phyloP scores from a whole-genome alignment of 192 early-diverging fungal genomes.

The Podila epigama region DNA sequence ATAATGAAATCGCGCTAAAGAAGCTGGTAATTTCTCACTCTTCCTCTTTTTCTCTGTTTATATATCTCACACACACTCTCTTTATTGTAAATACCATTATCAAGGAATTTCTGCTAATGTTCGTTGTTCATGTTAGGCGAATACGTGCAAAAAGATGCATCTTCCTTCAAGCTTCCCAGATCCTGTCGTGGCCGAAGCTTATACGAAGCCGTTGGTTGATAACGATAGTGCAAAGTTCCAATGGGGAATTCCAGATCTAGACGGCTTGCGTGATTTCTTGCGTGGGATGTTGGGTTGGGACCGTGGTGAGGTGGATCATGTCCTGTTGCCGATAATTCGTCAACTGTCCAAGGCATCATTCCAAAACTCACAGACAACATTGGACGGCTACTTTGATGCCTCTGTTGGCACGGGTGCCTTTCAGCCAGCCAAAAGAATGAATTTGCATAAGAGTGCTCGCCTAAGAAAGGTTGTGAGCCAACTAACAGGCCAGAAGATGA shows the following conservation, averaged over 20 bases:
- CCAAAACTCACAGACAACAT: slow-evolving; percentile 27
- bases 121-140: slow-evolving; percentile 52
- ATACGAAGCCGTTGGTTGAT: slow-evolving; percentile 82
- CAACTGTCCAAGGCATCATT: slow-evolving; percentile 54
- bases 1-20: slow-evolving; percentile 50
- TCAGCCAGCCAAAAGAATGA: slow-evolving; percentile 13
- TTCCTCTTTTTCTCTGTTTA: not conserved
- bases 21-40: slow-evolving; percentile 37
- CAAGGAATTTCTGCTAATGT: not conserved
- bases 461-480: slow-evolving; percentile 51
- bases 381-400: slow-evolving; percentile 49
- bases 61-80: not conserved
- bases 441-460: slow-evolving; percentile 50
- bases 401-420: slow-evolving; percentile 24
- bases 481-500: slow-evolving; percentile 43
- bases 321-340: slow-evolving; percentile 75
- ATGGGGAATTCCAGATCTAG: slow-evolving; percentile 79
- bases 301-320: slow-evolving; percentile 69
- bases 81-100: not conserved
- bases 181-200: slow-evolving; percentile 77
- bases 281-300: slow-evolving; percentile 67
- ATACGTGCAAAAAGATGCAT: slow-evolving; percentile 67
- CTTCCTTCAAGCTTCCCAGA: slow-evolving; percentile 85
- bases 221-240: slow-evolving; percentile 59
- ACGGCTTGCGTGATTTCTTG: slow-evolving; percentile 70